Evolutionary conservation across 495 filamentous ascomycete genomes (phyloP), one percentile per base, ranked within the genome.

Genomic region (Penicillium roqueforti): DNA sequence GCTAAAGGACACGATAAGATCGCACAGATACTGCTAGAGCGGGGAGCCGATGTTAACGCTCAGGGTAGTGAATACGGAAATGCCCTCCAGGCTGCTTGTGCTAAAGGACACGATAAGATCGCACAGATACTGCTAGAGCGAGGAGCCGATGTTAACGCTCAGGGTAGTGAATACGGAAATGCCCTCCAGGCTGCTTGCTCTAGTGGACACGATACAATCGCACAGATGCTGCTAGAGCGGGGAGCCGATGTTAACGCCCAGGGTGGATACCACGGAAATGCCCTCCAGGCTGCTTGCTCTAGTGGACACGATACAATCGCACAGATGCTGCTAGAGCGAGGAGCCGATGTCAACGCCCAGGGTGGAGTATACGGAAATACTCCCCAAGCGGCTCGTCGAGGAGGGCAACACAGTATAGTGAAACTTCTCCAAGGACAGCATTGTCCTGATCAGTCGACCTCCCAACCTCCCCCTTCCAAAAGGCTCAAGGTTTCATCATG

Each of bases 101-200:
- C 0, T 36, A 1, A 13, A 36, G 34, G 34, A 4, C 34, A 36
- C 28, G 25, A 31, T 13, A 39, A 65, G 20, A 45, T 66, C 10
- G 66, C 65, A 10, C 58, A 66, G 13, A 51, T 51, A 16, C 54
- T 68, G 5, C 47, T 68, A 11, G 66, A 62, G 16, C 23, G 46
- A 32, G 65, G 56, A 37, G 56, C 57, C 26, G 6, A 28, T 28
- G 26, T 28, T 0, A 28, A 28, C 26, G 6, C 5, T 4, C 34
- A 36, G 34, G 26, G 26, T 28, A 7, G 26, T 8, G 0, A 1
- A 6, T 28, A 1, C 7, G 26, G 26, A 6, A 8, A 28, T 28
- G 26, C 26, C 6, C 6, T 28, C 6, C 26, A 28, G 7, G 26
- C 26, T 28, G 26, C 26, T 23, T 23, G 7, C 9, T 8, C 6